These are phyloP conservation scores for Rhizophagus clarus DNA, from an alignment of 192 early-diverging fungal species.

Conservation along the genomic window DNA sequence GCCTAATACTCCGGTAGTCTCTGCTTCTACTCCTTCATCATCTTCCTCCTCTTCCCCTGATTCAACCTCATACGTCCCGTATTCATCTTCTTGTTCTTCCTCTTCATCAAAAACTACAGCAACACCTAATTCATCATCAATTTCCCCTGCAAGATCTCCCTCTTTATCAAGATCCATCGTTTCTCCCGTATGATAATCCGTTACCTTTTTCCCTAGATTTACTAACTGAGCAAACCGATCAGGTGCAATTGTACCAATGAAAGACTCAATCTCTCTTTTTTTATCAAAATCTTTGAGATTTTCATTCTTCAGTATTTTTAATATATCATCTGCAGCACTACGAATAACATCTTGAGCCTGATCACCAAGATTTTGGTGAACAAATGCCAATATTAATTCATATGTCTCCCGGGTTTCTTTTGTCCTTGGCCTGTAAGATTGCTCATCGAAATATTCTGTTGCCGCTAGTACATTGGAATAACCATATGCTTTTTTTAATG, in stretches of 20 bases:
- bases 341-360: conserved; percentile 88
- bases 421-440: conserved; percentile 85
- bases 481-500: conserved; percentile 64
- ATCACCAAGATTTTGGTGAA: conserved; percentile 81
- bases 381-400: conserved; percentile 86
- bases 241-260: conserved; percentile 71
- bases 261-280: conserved; percentile 77
- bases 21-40: conserved; percentile 52
- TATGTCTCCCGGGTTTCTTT: conserved; percentile 87
- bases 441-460: conserved; percentile 83
- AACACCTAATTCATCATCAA: conserved; percentile 89
- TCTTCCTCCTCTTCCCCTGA: conserved; percentile 62
- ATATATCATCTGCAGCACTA: conserved; percentile 84
- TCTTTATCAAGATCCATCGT: conserved; percentile 61
- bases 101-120: conserved; percentile 97
- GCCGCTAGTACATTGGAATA: conserved; percentile 79
- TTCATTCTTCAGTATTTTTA: conserved; percentile 85
- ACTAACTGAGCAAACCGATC: conserved; percentile 88
- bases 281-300: conserved; percentile 86
- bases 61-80: conserved; percentile 67
- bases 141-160: conserved; percentile 53
- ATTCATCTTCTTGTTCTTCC: conserved; percentile 83
- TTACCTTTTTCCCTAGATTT: conserved; percentile 92
- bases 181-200: conserved; percentile 75
- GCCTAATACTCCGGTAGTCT: conserved; percentile 41